Conservation (phyloP, 306 rosid genomes). For the Fragaria ananassa region DNA sequence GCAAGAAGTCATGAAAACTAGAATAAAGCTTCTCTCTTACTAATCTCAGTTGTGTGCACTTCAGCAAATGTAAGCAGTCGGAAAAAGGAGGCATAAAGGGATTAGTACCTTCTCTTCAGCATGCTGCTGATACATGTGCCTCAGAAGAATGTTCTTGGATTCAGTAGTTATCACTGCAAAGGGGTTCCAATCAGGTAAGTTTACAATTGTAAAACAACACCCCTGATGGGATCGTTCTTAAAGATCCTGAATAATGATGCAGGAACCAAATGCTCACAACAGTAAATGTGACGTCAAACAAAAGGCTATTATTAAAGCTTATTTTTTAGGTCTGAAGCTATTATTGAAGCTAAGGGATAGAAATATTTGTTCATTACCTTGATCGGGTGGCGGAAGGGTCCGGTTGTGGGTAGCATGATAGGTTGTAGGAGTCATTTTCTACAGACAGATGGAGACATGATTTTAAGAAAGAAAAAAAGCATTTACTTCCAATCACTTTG, state of each 20-base stretch:
- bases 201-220: background rate
- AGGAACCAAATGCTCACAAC: background rate
- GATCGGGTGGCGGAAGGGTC: constrained; percentile 86
- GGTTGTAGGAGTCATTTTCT: constrained; percentile 73
- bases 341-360: background rate
- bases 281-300: background rate
- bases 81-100: background rate
- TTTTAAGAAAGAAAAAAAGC: constrained; percentile 15
- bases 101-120: constrained; percentile 48
- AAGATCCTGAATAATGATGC: background rate
- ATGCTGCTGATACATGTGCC: constrained; percentile 81
- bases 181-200: constrained; percentile 27
- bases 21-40: background rate
- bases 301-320: background rate
- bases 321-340: background rate
- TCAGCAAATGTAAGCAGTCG: background rate
- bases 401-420: constrained; percentile 79
- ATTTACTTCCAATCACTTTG: background rate
- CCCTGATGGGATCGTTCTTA: background rate
- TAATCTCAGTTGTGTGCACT: background rate
- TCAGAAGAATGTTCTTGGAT: constrained; percentile 65
- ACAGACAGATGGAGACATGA: constrained; percentile 22
- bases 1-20: constrained; percentile 24
- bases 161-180: constrained; percentile 78
- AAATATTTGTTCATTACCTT: constrained; percentile 46